phyloP scores from a whole-genome alignment of 352 stramenopile genomes.

The Globisporangium splendens region DNA sequence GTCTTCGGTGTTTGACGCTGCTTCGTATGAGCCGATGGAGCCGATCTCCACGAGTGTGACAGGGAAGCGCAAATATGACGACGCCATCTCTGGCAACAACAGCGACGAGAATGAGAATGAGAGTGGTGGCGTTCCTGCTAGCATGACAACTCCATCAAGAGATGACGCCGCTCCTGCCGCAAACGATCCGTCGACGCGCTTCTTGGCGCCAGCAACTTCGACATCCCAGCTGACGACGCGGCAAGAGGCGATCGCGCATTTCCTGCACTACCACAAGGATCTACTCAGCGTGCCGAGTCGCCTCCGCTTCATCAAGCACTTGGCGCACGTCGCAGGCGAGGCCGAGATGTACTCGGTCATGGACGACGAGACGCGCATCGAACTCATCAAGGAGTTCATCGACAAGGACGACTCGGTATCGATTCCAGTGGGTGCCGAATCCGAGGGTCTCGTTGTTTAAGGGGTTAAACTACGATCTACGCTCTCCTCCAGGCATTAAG shows the following conservation, averaged over 20 bases:
- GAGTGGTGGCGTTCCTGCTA: too few species aligned
- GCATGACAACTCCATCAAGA: background rate
- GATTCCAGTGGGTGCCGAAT: background rate
- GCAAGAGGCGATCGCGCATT: slow-evolving; percentile 34
- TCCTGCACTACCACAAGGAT: slow-evolving; percentile 40
- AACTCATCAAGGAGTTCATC: slow-evolving; percentile 46
- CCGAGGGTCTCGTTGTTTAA: slow-evolving; percentile 6
- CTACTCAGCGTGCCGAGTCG: slow-evolving; percentile 25
- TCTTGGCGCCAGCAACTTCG: background rate
- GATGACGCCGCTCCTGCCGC: too few species aligned
- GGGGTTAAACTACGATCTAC: background rate
- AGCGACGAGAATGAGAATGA: background rate
- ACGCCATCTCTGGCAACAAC: background rate
- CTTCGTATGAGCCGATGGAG: background rate
- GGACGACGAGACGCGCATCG: slow-evolving; percentile 37
- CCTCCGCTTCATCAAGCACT: slow-evolving; percentile 38
- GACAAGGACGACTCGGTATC: background rate
- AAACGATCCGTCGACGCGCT: too few species aligned
- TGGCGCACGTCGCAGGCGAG: slow-evolving; percentile 28
- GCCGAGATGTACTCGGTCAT: slow-evolving; percentile 48
- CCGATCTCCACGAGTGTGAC: background rate
- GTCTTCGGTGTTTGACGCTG: too few species aligned
- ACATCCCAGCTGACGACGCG: slow-evolving; percentile 1
- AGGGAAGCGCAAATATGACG: slow-evolving; percentile 13
- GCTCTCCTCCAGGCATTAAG: too few species aligned